Base-by-base conservation (phyloP, 2,329 filamentous ascomycete species). In the Exophiala bonariae region DNA sequence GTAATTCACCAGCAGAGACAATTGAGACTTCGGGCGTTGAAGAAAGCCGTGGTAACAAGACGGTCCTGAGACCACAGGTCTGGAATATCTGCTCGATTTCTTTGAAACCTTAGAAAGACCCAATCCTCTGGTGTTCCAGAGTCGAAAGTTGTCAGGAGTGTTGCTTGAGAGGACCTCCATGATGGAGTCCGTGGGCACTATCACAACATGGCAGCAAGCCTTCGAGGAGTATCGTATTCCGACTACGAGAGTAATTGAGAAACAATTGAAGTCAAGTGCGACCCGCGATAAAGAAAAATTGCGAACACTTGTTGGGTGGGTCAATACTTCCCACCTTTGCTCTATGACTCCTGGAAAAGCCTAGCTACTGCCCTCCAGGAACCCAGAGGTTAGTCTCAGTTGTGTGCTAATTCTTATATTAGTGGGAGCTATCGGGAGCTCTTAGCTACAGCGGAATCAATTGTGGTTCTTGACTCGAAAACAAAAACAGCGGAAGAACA, bases 381-480 rank as follows among this genome's bases (percentile, higher is more conserved):
- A 26, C 13, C 11, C 10, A 38, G 28, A 23, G 19, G 9, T 30
- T 31, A n/a, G n/a, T n/a, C n/a, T n/a, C n/a, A n/a, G n/a, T n/a
- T n/a, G n/a, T n/a, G n/a, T n/a, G 28, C 46, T 48, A 36, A 44
- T 37, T 44, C 38, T 39, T 50, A 32, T 37, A 42, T 8, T 57
- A 83, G 80, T 16, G 74, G 79, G 59, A 80, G 81, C 61, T 97
- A 97, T 69, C 87, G 92, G 58, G 89, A 93, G 60, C 82, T 97
- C 7, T 82, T 97, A 19, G 88, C 88, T 42, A 96, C 92, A 0
- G 92, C 92, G 44, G 91, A 96, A 69, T 85, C 85, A n/a, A 97
- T 97, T 57, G 86, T 96, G 44, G 80, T 84, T 51, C 96, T 97
- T 89, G 86, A 89, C 57, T 70, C 69, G 31, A 83, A 92, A 63